Evolutionary conservation across 2,329 filamentous ascomycete genomes (phyloP), one percentile per base, ranked within the genome.

Genomic region (Pleurostoma richardsiae): DNA sequence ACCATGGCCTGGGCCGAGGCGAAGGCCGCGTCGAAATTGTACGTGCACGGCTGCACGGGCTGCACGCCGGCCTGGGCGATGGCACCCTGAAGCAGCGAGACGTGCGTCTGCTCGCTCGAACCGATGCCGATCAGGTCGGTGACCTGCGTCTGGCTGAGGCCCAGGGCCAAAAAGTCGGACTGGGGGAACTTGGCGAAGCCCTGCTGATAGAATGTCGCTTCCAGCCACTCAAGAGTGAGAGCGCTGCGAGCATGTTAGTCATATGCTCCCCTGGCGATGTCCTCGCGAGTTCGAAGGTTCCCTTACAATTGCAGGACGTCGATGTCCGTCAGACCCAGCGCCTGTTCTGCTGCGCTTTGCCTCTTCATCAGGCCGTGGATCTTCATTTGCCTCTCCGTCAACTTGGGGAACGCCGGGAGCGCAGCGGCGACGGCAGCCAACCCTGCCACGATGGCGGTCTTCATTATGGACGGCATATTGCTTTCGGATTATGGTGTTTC

Each of bases 181-280:
- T 78, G 74, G 29, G 79, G 73, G 68, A 89, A 87, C 63, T 80
- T 76, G 52, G 74, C 73, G 60, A 90, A 86, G 36, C 84, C 85
- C 60, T 86, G 74, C 56, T 79, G 73, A 73, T 90, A 90, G 67
- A 88, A 90, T 46, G 76, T 72, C 28, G 82, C 74, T 69, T 90
- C 86, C 57, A 90, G 83, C 67, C 86, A 83, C 67, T 90, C 86
- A 41, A 88, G 74, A 5, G 85, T 88, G 47, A 88, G 71, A 52
- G 85, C 85, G 60, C 82, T 85, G 52, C 29, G 19, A 31, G 39
- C 53, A 49, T 46, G 46, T 55, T 50, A 46, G 53, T 54, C 36
- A 45, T 30, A 29, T 8, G 4, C 3, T 27, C 38, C 10, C 19
- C 33, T 36, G 33, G 8, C 33, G n/a, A 36, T 36, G 33, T 8